These are phyloP conservation scores for Tetracentron sinense DNA, from an alignment of 164 flowering plant genomes.

Conservation along the genomic window DNA sequence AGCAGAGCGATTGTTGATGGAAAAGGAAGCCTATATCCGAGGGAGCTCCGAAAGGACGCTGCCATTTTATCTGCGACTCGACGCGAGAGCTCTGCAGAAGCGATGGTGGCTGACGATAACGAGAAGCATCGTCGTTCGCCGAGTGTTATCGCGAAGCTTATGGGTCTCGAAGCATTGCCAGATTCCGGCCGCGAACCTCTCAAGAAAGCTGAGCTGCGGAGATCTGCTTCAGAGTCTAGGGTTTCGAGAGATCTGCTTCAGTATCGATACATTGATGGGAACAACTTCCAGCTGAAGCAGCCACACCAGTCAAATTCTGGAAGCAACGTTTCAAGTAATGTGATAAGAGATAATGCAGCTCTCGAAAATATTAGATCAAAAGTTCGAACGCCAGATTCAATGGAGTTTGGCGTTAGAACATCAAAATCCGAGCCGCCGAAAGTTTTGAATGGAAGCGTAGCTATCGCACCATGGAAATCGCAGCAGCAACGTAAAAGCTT, in stretches of 20 bases:
- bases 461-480: slow-evolving; percentile 14
- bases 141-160: slow-evolving; percentile 75
- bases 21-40: slow-evolving; percentile 62
- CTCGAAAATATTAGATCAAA: slow-evolving; percentile 14
- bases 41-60: slow-evolving; percentile 50
- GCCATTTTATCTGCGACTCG: slow-evolving; percentile 24
- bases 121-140: slow-evolving; percentile 59
- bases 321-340: slow-evolving; percentile 12
- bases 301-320: slow-evolving; percentile 11
- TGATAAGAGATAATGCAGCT: slow-evolving; percentile 13
- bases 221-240: slow-evolving; percentile 93
- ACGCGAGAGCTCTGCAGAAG: slow-evolving; percentile 6
- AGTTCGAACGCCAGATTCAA: slow-evolving; percentile 13
- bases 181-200: slow-evolving; percentile 27
- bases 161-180: slow-evolving; percentile 74
- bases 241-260: slow-evolving; percentile 49
- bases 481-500: slow-evolving; percentile 53
- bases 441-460: slow-evolving; percentile 21
- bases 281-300: slow-evolving; percentile 28
- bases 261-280: slow-evolving; percentile 35
- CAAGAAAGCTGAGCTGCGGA: slow-evolving; percentile 55
- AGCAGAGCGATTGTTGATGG: slow-evolving; percentile 77
- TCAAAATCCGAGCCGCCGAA: slow-evolving; percentile 23
- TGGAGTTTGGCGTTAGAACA: slow-evolving; percentile 11
- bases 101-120: slow-evolving; percentile 26